phyloP scores from a whole-genome alignment of 2,329 filamentous ascomycete genomes.

The Beauveria sp. region DNA sequence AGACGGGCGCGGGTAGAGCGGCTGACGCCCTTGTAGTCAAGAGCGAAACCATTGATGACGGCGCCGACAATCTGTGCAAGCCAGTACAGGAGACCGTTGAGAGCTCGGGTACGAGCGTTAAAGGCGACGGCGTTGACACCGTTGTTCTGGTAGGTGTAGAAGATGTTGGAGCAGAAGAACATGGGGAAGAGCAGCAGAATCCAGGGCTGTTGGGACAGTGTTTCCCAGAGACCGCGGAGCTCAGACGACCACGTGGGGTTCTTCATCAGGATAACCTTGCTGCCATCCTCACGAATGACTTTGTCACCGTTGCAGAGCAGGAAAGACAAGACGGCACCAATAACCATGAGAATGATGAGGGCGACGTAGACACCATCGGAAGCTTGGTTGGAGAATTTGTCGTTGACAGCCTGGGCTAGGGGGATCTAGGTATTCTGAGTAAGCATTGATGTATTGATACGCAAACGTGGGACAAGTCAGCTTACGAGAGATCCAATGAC shows the following conservation, averaged over 20 bases:
- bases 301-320: slow-evolving; percentile 62
- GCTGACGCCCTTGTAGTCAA: slow-evolving; percentile 34
- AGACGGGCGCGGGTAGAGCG: slow-evolving; percentile 38
- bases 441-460: not conserved
- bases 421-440: slow-evolving; percentile 42
- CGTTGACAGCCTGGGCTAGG: slow-evolving; percentile 64
- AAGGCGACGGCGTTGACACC: slow-evolving; percentile 46
- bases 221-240: slow-evolving; percentile 62
- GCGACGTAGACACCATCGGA: slow-evolving; percentile 79
- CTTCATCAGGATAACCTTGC: slow-evolving; percentile 79
- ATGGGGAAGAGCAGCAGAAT: slow-evolving; percentile 43
- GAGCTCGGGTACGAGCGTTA: slow-evolving; percentile 46
- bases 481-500: slow-evolving; percentile 68
- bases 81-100: slow-evolving; percentile 49
- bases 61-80: slow-evolving; percentile 48
- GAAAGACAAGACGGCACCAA: slow-evolving; percentile 63
- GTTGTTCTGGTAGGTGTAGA: slow-evolving; percentile 51
- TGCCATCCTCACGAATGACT: slow-evolving; percentile 69
- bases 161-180: slow-evolving; percentile 48
- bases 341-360: slow-evolving; percentile 75
- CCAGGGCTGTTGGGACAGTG: slow-evolving; percentile 57
- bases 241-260: slow-evolving; percentile 77
- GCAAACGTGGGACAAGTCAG: slow-evolving; percentile 1
- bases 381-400: slow-evolving; percentile 34
- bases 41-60: slow-evolving; percentile 36